A percentile compares a stretch with the other conserved stretches of the same genome.
Conservation (phyloP, 345 rosid genomes). For the Trapa bicornis region DNA sequence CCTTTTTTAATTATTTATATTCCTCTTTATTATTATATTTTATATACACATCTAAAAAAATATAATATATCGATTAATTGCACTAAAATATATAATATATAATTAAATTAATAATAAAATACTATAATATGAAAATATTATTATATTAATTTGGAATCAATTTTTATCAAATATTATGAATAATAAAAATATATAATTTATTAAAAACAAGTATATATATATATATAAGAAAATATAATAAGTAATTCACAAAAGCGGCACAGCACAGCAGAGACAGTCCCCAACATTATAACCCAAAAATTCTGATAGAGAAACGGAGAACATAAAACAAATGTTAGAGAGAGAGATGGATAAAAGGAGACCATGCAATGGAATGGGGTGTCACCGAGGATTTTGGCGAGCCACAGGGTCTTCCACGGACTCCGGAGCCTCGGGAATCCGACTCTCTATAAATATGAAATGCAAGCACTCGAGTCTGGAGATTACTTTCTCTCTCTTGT, state of each 20-base stretch:
- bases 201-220: too few species aligned
- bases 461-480: neutral
- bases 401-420: conserved; percentile 21
- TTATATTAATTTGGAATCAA: too few species aligned
- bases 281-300: neutral
- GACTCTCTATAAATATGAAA: neutral
- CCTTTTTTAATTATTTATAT: neutral
- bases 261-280: neutral
- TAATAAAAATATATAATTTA: too few species aligned
- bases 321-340: neutral
- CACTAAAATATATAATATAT: too few species aligned
- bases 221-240: too few species aligned
- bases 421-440: neutral
- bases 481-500: neutral
- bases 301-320: neutral
- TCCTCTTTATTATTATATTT: too few species aligned
- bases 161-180: too few species aligned
- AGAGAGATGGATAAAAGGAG: neutral
- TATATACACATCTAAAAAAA: too few species aligned
- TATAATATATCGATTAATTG: too few species aligned
- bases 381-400: conserved; percentile 14
- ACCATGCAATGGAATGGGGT: neutral
- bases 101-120: too few species aligned
- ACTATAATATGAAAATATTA: too few species aligned
- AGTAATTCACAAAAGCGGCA: too few species aligned